phyloP scores from a whole-genome alignment of 768 basidiomycete genomes.

The Hericium coralloides region DNA sequence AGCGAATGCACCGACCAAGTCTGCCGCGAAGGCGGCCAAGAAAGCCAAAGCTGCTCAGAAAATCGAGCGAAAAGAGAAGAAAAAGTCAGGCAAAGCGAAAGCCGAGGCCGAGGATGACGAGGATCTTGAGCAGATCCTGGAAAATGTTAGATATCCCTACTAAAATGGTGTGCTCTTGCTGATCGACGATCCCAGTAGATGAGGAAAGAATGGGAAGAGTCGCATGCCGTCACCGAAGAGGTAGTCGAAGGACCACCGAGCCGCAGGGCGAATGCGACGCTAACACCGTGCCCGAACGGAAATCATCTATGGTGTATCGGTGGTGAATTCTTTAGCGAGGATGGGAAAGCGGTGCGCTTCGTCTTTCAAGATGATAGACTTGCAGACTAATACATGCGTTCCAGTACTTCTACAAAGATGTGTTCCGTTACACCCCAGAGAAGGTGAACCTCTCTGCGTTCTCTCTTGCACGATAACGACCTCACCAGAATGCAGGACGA shows the following conservation, averaged over 20 bases:
- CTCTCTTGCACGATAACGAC: too few species aligned
- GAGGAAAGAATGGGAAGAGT: constrained; percentile 74
- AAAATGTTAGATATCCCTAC: constrained; percentile 40
- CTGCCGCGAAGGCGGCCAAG: constrained; percentile 49
- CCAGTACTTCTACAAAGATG: constrained; percentile 82
- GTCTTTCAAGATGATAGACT: not conserved
- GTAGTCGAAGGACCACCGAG: constrained; percentile 76
- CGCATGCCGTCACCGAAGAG: constrained; percentile 80
- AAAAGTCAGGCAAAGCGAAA: constrained; percentile 43
- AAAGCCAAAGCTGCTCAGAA: constrained; percentile 63
- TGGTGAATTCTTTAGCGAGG: constrained; percentile 84
- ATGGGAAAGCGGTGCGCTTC: constrained; percentile 61
- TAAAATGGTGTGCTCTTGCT: not conserved
- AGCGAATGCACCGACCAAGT: constrained; percentile 39
- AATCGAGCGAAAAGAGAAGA: constrained; percentile 57
- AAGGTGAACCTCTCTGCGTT: constrained; percentile 35
- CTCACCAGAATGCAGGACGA: constrained; percentile 47
- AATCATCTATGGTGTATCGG: constrained; percentile 81
- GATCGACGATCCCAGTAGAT: constrained; percentile 40
- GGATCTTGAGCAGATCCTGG: constrained; percentile 79
- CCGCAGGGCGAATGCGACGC: constrained; percentile 73
- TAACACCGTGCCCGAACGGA: constrained; percentile 73
- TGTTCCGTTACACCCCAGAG: constrained; percentile 79
- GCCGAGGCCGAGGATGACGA: constrained; percentile 56
- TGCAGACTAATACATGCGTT: too few species aligned